A percentile compares a stretch with the other conserved stretches of the same genome.
phyloP scores from a whole-genome alignment of 2,329 filamentous ascomycete genomes.

The Aspergillus neoniger region DNA sequence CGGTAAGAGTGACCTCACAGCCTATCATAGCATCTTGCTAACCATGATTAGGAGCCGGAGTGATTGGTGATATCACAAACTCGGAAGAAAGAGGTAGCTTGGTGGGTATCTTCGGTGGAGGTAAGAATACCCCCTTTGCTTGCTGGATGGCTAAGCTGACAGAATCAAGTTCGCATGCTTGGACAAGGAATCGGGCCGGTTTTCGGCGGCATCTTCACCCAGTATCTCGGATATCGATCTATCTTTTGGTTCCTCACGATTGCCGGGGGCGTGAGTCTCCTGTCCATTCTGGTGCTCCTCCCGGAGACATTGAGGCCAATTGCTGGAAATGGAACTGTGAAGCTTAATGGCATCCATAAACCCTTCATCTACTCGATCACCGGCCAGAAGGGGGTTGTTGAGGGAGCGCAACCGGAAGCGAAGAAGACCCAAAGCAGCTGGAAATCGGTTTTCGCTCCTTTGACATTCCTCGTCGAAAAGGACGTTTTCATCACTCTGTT shows the following conservation, averaged over 20 bases:
- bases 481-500: conserved; percentile 49
- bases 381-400: conserved; percentile 14
- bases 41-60: conserved; percentile 36
- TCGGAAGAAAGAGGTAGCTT: conserved; percentile 43
- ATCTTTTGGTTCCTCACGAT: conserved; percentile 49
- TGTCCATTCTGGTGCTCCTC: conserved; percentile 44
- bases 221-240: conserved; percentile 40
- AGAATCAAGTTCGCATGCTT: conserved; percentile 40
- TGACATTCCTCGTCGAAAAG: conserved; percentile 48
- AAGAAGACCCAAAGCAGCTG: conserved; percentile 30
- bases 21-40: conserved; percentile 8
- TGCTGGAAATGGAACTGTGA: conserved; percentile 43
- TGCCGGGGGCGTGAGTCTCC: conserved; percentile 36
- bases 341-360: conserved; percentile 42
- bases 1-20: conserved; percentile 28
- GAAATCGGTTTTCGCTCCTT: conserved; percentile 32
- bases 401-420: conserved; percentile 15
- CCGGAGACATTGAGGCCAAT: conserved; percentile 45
- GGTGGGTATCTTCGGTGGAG: conserved; percentile 42
- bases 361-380: conserved; percentile 39
- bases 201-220: conserved; percentile 41
- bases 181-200: conserved; percentile 51
- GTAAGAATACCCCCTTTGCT: conserved; percentile 24
- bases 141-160: conserved; percentile 9
- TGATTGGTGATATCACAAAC: conserved; percentile 45